A percentile compares a stretch with the other conserved stretches of the same genome.
phyloP scores from a whole-genome alignment of 2,329 filamentous ascomycete genomes.

The Penicillium sp. region DNA sequence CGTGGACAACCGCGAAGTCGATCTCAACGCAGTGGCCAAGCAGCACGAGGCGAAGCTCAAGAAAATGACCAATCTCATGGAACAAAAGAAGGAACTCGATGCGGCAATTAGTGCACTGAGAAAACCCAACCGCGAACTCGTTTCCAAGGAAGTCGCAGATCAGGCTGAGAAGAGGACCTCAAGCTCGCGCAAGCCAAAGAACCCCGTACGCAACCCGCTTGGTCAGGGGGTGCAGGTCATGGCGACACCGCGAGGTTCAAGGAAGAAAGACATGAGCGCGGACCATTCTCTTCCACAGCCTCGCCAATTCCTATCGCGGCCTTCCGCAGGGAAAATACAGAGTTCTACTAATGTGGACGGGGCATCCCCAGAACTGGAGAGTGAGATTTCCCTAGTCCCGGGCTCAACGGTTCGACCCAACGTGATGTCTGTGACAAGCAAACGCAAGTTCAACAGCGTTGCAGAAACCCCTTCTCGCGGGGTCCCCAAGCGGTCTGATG shows the following conservation, averaged over 20 bases:
- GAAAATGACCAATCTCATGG: conserved; percentile 42
- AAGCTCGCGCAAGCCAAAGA: conserved; percentile 35
- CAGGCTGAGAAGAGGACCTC: conserved; percentile 36
- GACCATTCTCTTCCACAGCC: conserved; percentile 24
- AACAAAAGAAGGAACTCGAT: conserved; percentile 47
- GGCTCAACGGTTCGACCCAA: conserved; percentile 28
- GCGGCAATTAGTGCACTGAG: conserved; percentile 45
- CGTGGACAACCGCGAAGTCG: conserved; percentile 47
- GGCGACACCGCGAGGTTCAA: conserved; percentile 42
- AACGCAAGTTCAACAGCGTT: conserved; percentile 20
- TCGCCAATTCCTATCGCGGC: conserved; percentile 24
- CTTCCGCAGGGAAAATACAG: conserved; percentile 17
- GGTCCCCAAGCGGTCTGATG: conserved; percentile 21
- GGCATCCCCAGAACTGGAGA: conserved; percentile 21
- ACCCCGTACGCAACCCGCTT: conserved; percentile 39
- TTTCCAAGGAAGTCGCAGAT: conserved; percentile 43
- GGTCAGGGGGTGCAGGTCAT: conserved; percentile 47
- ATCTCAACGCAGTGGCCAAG: conserved; percentile 43
- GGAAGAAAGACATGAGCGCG: conserved; percentile 28
- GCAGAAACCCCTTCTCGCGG: conserved; percentile 41
- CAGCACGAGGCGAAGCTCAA: conserved; percentile 44
- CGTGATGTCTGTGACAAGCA: conserved; percentile 9
- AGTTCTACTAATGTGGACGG: background rate
- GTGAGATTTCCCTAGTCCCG: conserved; percentile 30
- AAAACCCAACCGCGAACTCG: conserved; percentile 46